Conservation (phyloP, 2,329 filamentous ascomycete species). For the Cyphellophora europaea region DNA sequence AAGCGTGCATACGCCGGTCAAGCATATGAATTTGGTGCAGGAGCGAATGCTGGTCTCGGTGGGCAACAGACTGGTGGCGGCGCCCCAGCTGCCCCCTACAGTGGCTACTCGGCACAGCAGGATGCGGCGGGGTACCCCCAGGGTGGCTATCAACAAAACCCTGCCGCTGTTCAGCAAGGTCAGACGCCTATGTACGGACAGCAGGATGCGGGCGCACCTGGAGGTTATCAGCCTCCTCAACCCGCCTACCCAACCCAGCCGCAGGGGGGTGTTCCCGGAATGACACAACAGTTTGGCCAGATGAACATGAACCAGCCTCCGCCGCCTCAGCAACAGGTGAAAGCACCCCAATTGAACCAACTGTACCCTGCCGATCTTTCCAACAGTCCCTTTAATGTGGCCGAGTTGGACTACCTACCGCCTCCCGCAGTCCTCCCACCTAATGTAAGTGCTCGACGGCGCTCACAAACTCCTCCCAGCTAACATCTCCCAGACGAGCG, state of each 20-base stretch:
- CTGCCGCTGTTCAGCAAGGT: slow-evolving; percentile 21
- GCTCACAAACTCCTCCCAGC: slow-evolving; percentile 17
- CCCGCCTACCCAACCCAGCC: slow-evolving; percentile 52
- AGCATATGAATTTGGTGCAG: slow-evolving; percentile 84
- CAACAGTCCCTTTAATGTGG: slow-evolving; percentile 86
- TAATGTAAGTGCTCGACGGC: slow-evolving; percentile 57
- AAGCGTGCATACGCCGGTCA: slow-evolving; percentile 91
- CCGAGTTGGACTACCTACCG: slow-evolving; percentile 82
- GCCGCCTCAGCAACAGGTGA: slow-evolving; percentile 34
- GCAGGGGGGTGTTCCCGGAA: slow-evolving; percentile 51
- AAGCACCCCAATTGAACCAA: slow-evolving; percentile 55
- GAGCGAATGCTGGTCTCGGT: slow-evolving; percentile 64
- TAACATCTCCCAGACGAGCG: slow-evolving; percentile 59
- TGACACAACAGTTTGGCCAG: slow-evolving; percentile 74
- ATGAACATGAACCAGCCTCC: slow-evolving; percentile 58
- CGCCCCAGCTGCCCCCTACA: slow-evolving; percentile 42
- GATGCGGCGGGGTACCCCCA: slow-evolving; percentile 34
- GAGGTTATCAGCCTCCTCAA: slow-evolving; percentile 59
- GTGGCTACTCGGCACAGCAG: slow-evolving; percentile 49
- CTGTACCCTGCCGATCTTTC: slow-evolving; percentile 87
- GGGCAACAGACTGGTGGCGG: slow-evolving; percentile 42
- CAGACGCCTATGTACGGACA: slow-evolving; percentile 26
- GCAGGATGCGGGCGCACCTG: slow-evolving; percentile 36
- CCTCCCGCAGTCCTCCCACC: slow-evolving; percentile 84
- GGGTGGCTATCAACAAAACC: slow-evolving; percentile 31